Base-by-base conservation (phyloP, 2,329 filamentous ascomycete genomes). In the Davidsoniella eucalypti region DNA sequence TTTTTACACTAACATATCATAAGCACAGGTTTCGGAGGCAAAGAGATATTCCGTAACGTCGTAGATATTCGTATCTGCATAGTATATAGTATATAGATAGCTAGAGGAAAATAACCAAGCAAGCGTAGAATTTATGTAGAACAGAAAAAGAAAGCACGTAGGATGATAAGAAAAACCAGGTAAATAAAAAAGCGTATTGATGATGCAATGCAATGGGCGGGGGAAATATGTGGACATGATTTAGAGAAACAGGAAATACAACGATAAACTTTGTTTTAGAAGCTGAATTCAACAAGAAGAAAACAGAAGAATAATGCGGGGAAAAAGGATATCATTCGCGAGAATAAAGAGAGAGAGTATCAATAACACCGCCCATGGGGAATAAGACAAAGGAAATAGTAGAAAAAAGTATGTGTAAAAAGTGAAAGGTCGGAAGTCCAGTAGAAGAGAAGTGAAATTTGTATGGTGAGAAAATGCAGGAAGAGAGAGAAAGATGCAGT, bases 381-480 rank as follows among this genome's bases (percentile, higher is more conserved):
- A 33, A 52, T 38, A 49, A 44, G 25, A 52, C 40, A 53, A 47
- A 43, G 38, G 38, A 49, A 42, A 47, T 33, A 45, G 10, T 38
- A 38, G 37, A 41, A 42, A 43, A 16, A 23, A 50, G 45, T 41
- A 8, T 5, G 10, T 14, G 37, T 14, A 10, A 44, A 45, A 41
- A 18, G 26, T 5, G 18, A 23, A 18, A 44, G 18, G 23, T n/a
- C 9, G 12, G 36, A 38, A 25, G 37, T n/a, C 21, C 17, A 47
- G 44, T 47, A 40, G 40, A 38, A 17, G 38, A 40, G 3, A 25
- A 33, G 18, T 21, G 36, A 43, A 52, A 50, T 44, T 8, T 8
- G 25, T 3, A 39, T 14, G 4, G 7, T 16, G 9, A 41, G 12
- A 44, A 47, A 44, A 23, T 6, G 44, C 21, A 21, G 21, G 21